Percentiles rank a stretch among this genome's conserved stretches.
These are phyloP conservation scores for Sutorius australiensis DNA, from an alignment of 768 basidiomycete genomes.

Conservation along the genomic window DNA sequence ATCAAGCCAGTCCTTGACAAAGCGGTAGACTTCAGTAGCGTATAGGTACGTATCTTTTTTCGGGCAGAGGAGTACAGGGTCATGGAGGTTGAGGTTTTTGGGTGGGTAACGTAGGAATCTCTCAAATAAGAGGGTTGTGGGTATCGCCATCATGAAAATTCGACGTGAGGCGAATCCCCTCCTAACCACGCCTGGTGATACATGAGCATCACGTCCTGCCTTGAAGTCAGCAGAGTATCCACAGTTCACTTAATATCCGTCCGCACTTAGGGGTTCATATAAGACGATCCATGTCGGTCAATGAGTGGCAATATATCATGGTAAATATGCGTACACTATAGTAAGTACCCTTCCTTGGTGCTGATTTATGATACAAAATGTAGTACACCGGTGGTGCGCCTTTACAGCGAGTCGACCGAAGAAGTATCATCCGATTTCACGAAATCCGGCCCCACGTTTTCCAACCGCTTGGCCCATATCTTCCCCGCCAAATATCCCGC, in stretches of 20 bases:
- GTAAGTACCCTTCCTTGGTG: neutral
- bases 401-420: constrained; percentile 10
- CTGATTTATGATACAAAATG: constrained; percentile 6
- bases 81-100: constrained; percentile 3
- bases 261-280: neutral
- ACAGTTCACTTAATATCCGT: constrained; percentile 9
- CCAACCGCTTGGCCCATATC: constrained; percentile 23
- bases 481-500: constrained; percentile 20
- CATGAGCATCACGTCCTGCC: neutral
- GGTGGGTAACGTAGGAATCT: neutral
- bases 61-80: neutral
- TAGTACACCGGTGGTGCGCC: neutral
- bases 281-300: neutral
- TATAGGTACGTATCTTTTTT: constrained; percentile 5
- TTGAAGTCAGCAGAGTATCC: neutral
- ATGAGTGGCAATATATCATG: constrained; percentile 1
- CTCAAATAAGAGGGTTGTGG: constrained; percentile 13
- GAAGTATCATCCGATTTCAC: constrained; percentile 20
- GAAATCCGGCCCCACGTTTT: constrained; percentile 20
- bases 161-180: constrained; percentile 8
- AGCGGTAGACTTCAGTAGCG: neutral
- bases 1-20: neutral
- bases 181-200: constrained; percentile 9
- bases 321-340: neutral
- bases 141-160: constrained; percentile 3